phyloP scores from a whole-genome alignment of 305 asterid genomes.

The Andrographis paniculata region DNA sequence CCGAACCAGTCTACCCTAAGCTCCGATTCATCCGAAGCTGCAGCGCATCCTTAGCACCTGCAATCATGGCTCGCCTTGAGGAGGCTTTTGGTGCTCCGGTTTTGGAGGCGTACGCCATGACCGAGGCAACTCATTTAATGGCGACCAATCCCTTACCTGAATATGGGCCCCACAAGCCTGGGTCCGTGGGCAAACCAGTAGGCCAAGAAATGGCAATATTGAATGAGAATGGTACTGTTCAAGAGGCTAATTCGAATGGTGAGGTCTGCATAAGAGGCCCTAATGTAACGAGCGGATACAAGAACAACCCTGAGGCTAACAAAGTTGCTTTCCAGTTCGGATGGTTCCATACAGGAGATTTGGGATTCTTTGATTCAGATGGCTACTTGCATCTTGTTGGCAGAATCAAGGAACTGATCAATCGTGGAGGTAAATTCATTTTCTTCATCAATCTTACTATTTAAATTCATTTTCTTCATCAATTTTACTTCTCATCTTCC shows the following conservation, averaged over 20 bases:
- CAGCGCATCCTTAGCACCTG: constrained; percentile 91
- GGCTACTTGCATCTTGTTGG: constrained; percentile 94
- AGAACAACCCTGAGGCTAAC: constrained; percentile 74
- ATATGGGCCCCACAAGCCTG: constrained; percentile 64
- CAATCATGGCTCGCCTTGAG: constrained; percentile 65
- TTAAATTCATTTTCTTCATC: no score
- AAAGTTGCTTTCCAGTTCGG: constrained; percentile 70
- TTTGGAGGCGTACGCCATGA: constrained; percentile 90
- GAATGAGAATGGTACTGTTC: constrained; percentile 52
- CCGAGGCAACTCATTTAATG: constrained; percentile 89
- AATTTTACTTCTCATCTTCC: no score
- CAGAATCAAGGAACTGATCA: constrained; percentile 82
- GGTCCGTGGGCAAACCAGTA: constrained; percentile 85
- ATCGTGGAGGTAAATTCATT: constrained; percentile 76
- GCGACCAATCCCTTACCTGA: constrained; percentile 76
- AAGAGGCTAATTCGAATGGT: constrained; percentile 47
- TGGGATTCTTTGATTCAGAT: constrained; percentile 70
- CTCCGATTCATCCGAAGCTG: constrained; percentile 95
- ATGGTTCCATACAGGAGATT: constrained; percentile 92
- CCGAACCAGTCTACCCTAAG: constrained; percentile 65
- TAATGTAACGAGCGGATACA: constrained; percentile 78
- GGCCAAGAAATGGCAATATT: constrained; percentile 88
- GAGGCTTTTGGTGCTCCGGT: constrained; percentile 84
- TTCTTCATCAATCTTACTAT: not conserved
- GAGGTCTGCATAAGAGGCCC: constrained; percentile 91